phyloP scores from a whole-genome alignment of 2,329 filamentous ascomycete genomes.

The Trematosphaeria pertusa region DNA sequence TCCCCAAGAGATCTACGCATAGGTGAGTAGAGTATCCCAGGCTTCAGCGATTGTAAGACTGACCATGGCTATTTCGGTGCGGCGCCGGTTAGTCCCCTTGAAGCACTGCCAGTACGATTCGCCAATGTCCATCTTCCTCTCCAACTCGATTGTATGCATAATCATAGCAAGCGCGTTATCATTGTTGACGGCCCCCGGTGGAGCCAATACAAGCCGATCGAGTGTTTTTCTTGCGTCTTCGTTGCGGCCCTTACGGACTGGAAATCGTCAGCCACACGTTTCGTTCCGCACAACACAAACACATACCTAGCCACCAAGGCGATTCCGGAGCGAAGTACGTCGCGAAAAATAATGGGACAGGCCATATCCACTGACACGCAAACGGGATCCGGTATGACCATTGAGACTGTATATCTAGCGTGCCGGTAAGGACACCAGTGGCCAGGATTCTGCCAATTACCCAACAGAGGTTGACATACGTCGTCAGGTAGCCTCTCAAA shows the following conservation, averaged over 20 bases:
- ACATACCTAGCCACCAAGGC: conserved; percentile 76
- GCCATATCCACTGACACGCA: conserved; percentile 76
- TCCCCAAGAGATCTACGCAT: conserved; percentile 42
- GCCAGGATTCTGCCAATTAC: conserved; percentile 72
- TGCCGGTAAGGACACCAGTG: conserved; percentile 70
- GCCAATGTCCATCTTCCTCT: conserved; percentile 69
- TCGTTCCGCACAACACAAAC: no score
- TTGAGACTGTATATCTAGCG: conserved; percentile 66
- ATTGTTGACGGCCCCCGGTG: conserved; percentile 52
- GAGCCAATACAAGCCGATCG: conserved; percentile 67
- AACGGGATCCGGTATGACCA: conserved; percentile 70
- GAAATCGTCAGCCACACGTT: no score
- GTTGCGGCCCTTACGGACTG: conserved; percentile 63
- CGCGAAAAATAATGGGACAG: conserved; percentile 66
- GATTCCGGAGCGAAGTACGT: conserved; percentile 71
- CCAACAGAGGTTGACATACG: conserved; percentile 76
- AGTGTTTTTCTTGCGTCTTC: conserved; percentile 59
- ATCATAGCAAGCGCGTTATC: conserved; percentile 77
- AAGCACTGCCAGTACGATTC: conserved; percentile 81
- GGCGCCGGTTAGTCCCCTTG: conserved; percentile 73
- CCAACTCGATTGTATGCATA: conserved; percentile 80
- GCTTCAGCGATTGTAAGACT: conserved; percentile 2
- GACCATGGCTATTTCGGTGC: conserved; percentile 70
- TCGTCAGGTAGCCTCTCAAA: conserved; percentile 61
- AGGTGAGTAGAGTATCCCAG: not conserved